Conservation (phyloP, 2,329 filamentous ascomycete genomes). For the Furcasterigmium furcatum region DNA sequence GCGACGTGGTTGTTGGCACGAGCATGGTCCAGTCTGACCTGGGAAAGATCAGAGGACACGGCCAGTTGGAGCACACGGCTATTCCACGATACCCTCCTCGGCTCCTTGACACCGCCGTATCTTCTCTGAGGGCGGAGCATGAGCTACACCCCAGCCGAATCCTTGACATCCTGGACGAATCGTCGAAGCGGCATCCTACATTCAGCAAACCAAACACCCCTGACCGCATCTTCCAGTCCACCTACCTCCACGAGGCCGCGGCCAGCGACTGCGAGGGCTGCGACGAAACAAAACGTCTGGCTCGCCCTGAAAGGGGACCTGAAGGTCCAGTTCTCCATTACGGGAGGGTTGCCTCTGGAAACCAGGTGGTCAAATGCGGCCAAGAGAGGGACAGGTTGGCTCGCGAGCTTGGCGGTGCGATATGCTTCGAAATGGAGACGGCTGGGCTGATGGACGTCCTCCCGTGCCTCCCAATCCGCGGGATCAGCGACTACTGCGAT, state of each 20-base stretch:
- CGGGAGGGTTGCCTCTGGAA: constrained; percentile 10
- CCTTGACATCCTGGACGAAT: too few relatives aligned
- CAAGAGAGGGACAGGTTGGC: neutral
- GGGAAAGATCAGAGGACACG: neutral
- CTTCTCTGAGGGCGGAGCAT: constrained; percentile 5
- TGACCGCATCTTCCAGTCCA: constrained; percentile 2
- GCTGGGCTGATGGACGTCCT: constrained; percentile 18
- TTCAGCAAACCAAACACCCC: too few relatives aligned
- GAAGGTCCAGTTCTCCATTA: too few relatives aligned
- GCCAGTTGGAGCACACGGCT: constrained; percentile 4
- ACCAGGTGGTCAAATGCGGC: constrained; percentile 14
- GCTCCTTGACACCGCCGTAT: constrained; percentile 6
- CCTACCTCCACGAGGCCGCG: neutral
- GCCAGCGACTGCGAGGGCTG: neutral
- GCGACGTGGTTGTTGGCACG: constrained; percentile 18
- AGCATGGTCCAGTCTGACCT: constrained; percentile 7
- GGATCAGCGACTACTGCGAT: constrained; percentile 34
- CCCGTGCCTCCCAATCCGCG: constrained; percentile 28
- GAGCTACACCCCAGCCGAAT: too few relatives aligned
- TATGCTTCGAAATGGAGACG: too few relatives aligned
- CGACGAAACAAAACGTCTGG: too few relatives aligned
- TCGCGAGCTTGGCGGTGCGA: neutral
- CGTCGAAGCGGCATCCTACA: too few relatives aligned
- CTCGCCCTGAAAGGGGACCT: too few relatives aligned
- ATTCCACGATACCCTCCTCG: fast-evolving